Base-by-base conservation (phyloP, 306 rosid species). In the Medicago ruthenica region DNA sequence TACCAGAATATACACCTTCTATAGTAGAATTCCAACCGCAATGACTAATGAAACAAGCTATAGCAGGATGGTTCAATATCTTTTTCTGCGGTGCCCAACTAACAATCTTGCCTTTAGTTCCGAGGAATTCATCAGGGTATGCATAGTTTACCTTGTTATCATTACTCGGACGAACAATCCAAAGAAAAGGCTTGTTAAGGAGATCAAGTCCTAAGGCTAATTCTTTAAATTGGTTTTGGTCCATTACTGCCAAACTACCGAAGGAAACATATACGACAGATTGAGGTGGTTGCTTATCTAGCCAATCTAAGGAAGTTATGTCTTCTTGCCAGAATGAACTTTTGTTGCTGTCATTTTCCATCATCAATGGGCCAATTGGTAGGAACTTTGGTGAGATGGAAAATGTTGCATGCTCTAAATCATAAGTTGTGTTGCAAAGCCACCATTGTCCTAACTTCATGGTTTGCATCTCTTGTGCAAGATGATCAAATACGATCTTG, bases 11-110 rank as follows among this genome's bases (percentile, higher is more conserved):
- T 0, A 84, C 22, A 16, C 85, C 82, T 57, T 86, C 88, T 0
- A 82, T 55, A 0, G 77, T 77, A 4, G 89, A 88, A 45, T 85
- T 88, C 92, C 89, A 88, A 27, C 89, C 89, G 50, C 88, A 88
- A 5, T 88, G 89, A 58, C 84, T 82, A 16, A 88, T 10, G 53
- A 88, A 88, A 22, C 87, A 88, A 51, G 88, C 79, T 14, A 80
- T 67, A 6, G 88, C 37, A 57, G 79, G 79, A 34, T 88, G 87
- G n/a, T 51, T 54, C 27, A 86, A 59, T 79, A 86, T 82, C 66
- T 82, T 86, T 10, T 37, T 73, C 4, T 86, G 89, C 1, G 92
- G 79, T 0, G 37, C 82, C 86, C 88, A 88, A 15, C 44, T 8
- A 0, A 88, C 81, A 34, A 85, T 74, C 57, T 76, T 70, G 2